Percentiles rank a stretch among this genome's conserved stretches.
These are phyloP conservation scores for Xylaria hypoxylon DNA, from an alignment of 2,329 filamentous ascomycete species.

Conservation along the genomic window DNA sequence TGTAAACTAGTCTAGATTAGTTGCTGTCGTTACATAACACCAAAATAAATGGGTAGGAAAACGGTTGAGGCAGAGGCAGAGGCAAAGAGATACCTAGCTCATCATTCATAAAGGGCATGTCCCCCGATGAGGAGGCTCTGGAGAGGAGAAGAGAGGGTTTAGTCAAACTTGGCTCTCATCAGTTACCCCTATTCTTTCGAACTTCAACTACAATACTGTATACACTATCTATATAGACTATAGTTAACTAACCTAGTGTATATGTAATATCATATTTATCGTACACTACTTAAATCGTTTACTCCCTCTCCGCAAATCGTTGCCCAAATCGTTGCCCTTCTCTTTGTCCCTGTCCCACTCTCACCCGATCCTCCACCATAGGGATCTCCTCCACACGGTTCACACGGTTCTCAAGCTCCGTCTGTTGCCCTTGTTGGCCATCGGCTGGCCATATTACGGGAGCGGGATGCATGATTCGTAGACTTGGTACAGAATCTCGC, in stretches of 20 bases:
- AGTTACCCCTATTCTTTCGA: neutral
- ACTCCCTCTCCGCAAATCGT: slow-evolving; percentile 5
- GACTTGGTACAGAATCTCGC: slow-evolving; percentile 22
- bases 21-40: neutral
- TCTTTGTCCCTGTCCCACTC: slow-evolving; percentile 4
- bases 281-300: neutral
- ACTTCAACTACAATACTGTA: neutral
- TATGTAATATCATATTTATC: neutral
- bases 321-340: neutral
- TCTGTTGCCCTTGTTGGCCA: slow-evolving; percentile 24
- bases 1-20: neutral
- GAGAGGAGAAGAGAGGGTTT: slow-evolving; percentile 25
- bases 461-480: slow-evolving; percentile 32
- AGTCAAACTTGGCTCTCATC: slow-evolving; percentile 7
- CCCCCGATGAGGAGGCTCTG: slow-evolving; percentile 14
- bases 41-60: slow-evolving; percentile 14
- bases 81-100: neutral
- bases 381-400: too few species aligned
- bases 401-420: slow-evolving; percentile 31
- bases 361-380: slow-evolving; percentile 5
- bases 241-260: neutral
- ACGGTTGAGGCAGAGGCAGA: slow-evolving; percentile 1
- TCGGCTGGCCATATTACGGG: slow-evolving; percentile 11
- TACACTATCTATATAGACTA: neutral
- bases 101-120: slow-evolving; percentile 26